Conservation (phyloP, 176 grass and related monocot species). For the Alloteropsis semialata region DNA sequence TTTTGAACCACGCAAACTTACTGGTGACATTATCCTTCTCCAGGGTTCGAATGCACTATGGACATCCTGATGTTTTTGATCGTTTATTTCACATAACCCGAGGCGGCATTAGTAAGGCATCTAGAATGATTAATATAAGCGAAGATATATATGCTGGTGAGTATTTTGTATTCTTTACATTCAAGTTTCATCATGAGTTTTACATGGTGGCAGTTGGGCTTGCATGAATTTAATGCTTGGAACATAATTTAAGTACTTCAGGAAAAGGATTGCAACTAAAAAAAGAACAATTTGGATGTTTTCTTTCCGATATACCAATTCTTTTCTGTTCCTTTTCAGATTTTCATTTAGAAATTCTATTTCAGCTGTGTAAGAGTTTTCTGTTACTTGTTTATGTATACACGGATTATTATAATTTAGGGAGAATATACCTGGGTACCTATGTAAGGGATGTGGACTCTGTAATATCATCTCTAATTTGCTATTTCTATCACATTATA, state of each 20-base stretch:
- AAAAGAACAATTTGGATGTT: background rate
- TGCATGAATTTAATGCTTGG: background rate
- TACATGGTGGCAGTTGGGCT: slow-evolving; percentile 3
- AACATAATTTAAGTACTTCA: background rate
- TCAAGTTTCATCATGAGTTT: slow-evolving; percentile 7
- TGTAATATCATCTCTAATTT: too few relatives aligned
- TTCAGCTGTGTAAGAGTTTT: background rate
- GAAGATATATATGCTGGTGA: slow-evolving; percentile 97
- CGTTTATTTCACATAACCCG: slow-evolving; percentile 98
- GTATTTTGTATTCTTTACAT: slow-evolving; percentile 44
- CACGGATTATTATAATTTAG: too few relatives aligned
- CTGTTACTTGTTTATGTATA: background rate
- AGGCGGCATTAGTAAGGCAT: slow-evolving; percentile 97
- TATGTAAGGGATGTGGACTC: too few relatives aligned
- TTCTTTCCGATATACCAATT: background rate
- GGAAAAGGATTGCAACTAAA: background rate
- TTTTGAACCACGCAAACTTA: background rate
- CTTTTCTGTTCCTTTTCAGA: background rate
- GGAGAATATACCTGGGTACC: too few relatives aligned
- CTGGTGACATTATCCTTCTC: slow-evolving; percentile 24
- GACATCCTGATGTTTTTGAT: slow-evolving; percentile 99
- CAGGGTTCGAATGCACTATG: slow-evolving; percentile 98
- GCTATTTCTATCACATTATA: too few relatives aligned
- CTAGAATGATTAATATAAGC: slow-evolving; percentile 95
- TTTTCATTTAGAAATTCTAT: background rate